Evolutionary conservation across 2,329 filamentous ascomycete genomes (phyloP).

Genomic region (Phialocephala subalpina): DNA sequence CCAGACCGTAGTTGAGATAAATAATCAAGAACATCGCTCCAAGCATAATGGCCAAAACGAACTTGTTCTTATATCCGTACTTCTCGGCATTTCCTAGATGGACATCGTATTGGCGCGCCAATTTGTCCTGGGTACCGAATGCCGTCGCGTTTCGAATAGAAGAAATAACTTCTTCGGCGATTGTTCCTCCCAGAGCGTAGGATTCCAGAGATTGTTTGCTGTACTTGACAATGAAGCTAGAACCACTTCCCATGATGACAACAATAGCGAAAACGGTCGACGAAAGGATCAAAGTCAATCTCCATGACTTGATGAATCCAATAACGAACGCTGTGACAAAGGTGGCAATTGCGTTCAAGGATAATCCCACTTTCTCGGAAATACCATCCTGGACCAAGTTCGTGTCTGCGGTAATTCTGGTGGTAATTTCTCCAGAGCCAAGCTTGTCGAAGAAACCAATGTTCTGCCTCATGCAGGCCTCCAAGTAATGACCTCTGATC

Average conservation of each 20-base stretch:
- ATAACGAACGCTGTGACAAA: constrained; percentile 92
- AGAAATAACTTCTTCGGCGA: constrained; percentile 94
- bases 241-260: constrained; percentile 78
- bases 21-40: constrained; percentile 84
- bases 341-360: constrained; percentile 77
- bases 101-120: constrained; percentile 84
- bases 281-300: constrained; percentile 85
- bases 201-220: constrained; percentile 80
- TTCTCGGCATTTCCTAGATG: constrained; percentile 78
- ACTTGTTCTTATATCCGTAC: constrained; percentile 80
- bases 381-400: constrained; percentile 95
- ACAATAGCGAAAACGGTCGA: constrained; percentile 84
- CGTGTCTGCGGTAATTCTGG: constrained; percentile 91
- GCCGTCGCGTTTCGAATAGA: constrained; percentile 92
- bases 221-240: constrained; percentile 79
- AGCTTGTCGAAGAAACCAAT: constrained; percentile 94
- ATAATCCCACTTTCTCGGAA: constrained; percentile 86
- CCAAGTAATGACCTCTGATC: constrained; percentile 84
- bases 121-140: constrained; percentile 90
- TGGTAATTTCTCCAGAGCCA: constrained; percentile 92
- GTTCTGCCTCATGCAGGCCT: constrained; percentile 85
- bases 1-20: constrained; percentile 86
- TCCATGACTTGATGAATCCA: constrained; percentile 91
- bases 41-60: constrained; percentile 78
- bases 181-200: constrained; percentile 84